A percentile compares a stretch with the other conserved stretches of the same genome.
phyloP scores from a whole-genome alignment of 352 stramenopile genomes.

The Pythium vanterpoolii region DNA sequence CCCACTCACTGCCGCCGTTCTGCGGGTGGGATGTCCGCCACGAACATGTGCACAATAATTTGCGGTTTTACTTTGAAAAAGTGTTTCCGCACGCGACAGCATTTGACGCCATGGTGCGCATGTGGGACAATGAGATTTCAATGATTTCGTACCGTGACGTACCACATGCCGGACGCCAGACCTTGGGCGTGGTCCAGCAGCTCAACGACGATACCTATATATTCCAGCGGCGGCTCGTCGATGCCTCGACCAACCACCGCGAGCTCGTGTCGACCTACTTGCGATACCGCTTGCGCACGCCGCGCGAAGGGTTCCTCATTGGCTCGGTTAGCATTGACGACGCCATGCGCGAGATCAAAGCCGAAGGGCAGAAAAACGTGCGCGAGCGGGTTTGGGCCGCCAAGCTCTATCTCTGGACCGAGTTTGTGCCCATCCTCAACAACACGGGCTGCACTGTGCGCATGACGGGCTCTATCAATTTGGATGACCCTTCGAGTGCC shows the following conservation, averaged over 20 bases:
- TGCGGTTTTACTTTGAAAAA: slow-evolving; percentile 25
- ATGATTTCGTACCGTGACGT: slow-evolving; percentile 23
- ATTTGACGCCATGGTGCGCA: slow-evolving; percentile 20
- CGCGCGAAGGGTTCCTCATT: slow-evolving; percentile 18
- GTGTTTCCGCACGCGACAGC: slow-evolving; percentile 24
- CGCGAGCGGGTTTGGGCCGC: slow-evolving; percentile 9
- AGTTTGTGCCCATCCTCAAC: slow-evolving; percentile 18
- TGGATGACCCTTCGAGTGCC: slow-evolving; percentile 6
- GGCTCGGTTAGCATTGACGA: slow-evolving; percentile 12
- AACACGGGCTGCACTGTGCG: slow-evolving; percentile 21
- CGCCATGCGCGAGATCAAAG: neutral
- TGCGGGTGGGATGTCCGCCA: slow-evolving; percentile 30
- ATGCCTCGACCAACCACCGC: slow-evolving; percentile 14
- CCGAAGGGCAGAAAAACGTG: neutral
- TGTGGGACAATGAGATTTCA: slow-evolving; percentile 24
- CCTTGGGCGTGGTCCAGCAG: slow-evolving; percentile 17
- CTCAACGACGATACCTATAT: slow-evolving; percentile 26
- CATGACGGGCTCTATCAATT: slow-evolving; percentile 12
- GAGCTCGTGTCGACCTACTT: slow-evolving; percentile 22
- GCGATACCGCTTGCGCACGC: slow-evolving; percentile 22
- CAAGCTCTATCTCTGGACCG: slow-evolving; percentile 13
- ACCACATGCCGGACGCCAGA: neutral
- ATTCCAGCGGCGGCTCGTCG: slow-evolving; percentile 18
- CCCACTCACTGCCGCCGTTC: slow-evolving; percentile 22
- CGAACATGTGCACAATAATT: slow-evolving; percentile 5